A percentile compares a stretch with the other conserved stretches of the same genome.
These are phyloP conservation scores for Solanum appendiculatum DNA, from an alignment of 257 asterid genomes.

Conservation along the genomic window DNA sequence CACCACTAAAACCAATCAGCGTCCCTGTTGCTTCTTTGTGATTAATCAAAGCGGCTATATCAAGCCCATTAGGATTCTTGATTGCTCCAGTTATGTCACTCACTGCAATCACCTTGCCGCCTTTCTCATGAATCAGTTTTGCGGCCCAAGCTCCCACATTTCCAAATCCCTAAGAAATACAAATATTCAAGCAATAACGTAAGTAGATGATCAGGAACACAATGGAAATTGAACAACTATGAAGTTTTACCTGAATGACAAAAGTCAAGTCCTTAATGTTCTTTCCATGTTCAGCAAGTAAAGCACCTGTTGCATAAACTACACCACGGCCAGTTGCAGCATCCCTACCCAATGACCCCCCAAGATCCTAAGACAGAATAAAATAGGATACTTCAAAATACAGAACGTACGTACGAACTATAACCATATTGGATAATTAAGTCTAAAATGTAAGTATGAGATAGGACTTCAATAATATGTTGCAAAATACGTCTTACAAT, in stretches of 20 bases:
- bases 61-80: slow-evolving; percentile 58
- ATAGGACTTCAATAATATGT: not conserved
- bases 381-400: not conserved
- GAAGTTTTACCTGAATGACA: slow-evolving; percentile 56
- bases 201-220: not conserved
- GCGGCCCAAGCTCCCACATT: slow-evolving; percentile 96
- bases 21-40: slow-evolving; percentile 60
- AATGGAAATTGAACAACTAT: not conserved
- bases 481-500: slow-evolving; percentile 39
- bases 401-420: not conserved
- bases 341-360: slow-evolving; percentile 89
- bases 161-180: slow-evolving; percentile 61
- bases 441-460: not conserved
- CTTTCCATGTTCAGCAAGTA: slow-evolving; percentile 84
- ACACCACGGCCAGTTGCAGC: slow-evolving; percentile 98
- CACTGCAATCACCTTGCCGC: slow-evolving; percentile 80
- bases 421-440: not conserved
- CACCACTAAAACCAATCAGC: slow-evolving; percentile 51
- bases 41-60: slow-evolving; percentile 47
- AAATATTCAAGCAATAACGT: not conserved
- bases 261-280: slow-evolving; percentile 58
- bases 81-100: slow-evolving; percentile 90
- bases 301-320: slow-evolving; percentile 69
- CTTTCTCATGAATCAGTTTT: slow-evolving; percentile 64
- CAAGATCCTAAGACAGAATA: slow-evolving; percentile 50